Evolutionary conservation across 768 basidiomycete genomes (phyloP).

Genomic region (Porpolomopsis calyptriformis): DNA sequence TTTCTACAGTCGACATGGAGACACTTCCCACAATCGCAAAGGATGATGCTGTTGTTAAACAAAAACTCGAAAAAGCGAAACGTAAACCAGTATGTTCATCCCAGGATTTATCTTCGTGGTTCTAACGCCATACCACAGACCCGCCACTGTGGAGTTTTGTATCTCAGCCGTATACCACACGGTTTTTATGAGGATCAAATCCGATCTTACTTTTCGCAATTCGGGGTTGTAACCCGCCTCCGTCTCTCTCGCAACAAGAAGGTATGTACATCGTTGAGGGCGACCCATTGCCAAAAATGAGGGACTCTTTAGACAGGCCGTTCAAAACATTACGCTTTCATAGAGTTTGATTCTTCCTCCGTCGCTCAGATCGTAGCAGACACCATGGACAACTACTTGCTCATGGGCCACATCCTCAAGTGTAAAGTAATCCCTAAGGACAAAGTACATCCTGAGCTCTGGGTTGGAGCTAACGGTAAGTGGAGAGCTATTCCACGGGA

Average conservation of each 20-base stretch:
- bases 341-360: constrained; percentile 83
- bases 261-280: too few relatives aligned
- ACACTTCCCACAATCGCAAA: constrained; percentile 82
- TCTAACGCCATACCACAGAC: constrained; percentile 19
- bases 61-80: constrained; percentile 49
- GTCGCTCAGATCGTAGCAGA: constrained; percentile 95
- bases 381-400: constrained; percentile 97
- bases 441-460: constrained; percentile 84
- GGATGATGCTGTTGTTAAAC: constrained; percentile 72
- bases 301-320: constrained; percentile 83
- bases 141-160: constrained; percentile 73
- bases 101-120: neutral
- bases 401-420: constrained; percentile 86
- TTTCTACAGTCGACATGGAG: constrained; percentile 48
- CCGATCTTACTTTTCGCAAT: constrained; percentile 87
- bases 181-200: constrained; percentile 97
- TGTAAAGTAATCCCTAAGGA: constrained; percentile 88
- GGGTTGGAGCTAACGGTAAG: constrained; percentile 95
- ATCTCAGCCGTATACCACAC: constrained; percentile 85
- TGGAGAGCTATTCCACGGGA: constrained; percentile 71
- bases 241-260: constrained; percentile 91
- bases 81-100: constrained; percentile 49
- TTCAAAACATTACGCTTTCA: constrained; percentile 95
- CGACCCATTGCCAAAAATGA: too few relatives aligned
- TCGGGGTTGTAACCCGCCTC: constrained; percentile 80